These are phyloP conservation scores for Steccherinum ochraceum DNA, from an alignment of 768 basidiomycete genomes.

Conservation along the genomic window DNA sequence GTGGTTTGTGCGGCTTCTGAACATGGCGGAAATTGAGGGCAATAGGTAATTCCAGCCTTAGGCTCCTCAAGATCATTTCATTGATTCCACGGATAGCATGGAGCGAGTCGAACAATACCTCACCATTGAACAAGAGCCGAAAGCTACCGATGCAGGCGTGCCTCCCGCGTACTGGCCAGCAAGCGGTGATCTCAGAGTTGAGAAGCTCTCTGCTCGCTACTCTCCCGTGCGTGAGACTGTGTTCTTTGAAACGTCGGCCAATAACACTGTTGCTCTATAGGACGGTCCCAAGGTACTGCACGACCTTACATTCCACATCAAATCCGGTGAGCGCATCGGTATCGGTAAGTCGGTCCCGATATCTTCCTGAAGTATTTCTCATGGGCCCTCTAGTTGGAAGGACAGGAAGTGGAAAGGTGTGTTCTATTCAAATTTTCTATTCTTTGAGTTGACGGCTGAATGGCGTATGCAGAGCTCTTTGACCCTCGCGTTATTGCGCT, in stretches of 20 bases:
- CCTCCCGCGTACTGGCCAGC: constrained; percentile 65
- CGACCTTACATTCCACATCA: constrained; percentile 41
- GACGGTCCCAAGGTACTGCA: constrained; percentile 55
- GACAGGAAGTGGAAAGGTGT: constrained; percentile 48
- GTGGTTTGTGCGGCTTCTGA: constrained; percentile 36
- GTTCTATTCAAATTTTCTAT: constrained; percentile 3
- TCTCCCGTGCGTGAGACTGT: constrained; percentile 24
- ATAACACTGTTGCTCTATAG: constrained; percentile 16
- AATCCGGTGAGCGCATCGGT: constrained; percentile 51
- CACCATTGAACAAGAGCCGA: constrained; percentile 47
- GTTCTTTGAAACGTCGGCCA: too few species aligned
- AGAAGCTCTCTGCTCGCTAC: constrained; percentile 47
- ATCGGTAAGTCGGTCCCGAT: constrained; percentile 33
- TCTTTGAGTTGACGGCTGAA: constrained; percentile 4
- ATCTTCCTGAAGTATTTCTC: neutral
- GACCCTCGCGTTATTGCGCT: constrained; percentile 48
- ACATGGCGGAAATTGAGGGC: constrained; percentile 31
- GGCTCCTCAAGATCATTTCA: neutral
- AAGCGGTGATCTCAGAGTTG: constrained; percentile 43
- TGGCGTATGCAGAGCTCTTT: constrained; percentile 31
- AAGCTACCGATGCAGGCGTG: constrained; percentile 28
- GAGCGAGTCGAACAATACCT: constrained; percentile 51
- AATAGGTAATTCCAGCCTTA: constrained; percentile 25
- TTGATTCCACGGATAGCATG: constrained; percentile 27
- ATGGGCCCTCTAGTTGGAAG: constrained; percentile 38